phyloP scores from a whole-genome alignment of 2,329 filamentous ascomycete genomes.

The Neobulgaria alba region DNA sequence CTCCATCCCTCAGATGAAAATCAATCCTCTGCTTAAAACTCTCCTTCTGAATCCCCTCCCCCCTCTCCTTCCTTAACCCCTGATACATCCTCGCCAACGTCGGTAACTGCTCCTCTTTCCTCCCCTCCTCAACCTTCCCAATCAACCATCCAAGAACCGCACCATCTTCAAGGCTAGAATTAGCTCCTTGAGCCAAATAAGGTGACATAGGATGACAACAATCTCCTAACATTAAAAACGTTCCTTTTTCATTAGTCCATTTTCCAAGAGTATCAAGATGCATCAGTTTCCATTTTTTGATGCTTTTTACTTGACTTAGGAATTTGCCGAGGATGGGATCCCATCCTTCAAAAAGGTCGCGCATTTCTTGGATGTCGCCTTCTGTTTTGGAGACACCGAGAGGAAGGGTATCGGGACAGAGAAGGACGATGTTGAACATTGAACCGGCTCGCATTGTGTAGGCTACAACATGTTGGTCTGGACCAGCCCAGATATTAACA shows the following conservation, averaged over 20 bases:
- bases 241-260: constrained; percentile 22
- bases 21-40: constrained; percentile 49
- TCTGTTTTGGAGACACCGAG: constrained; percentile 40
- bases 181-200: constrained; percentile 57
- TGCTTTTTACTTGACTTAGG: constrained; percentile 42
- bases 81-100: constrained; percentile 39
- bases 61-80: constrained; percentile 38
- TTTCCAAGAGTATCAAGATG: constrained; percentile 30
- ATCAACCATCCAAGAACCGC: constrained; percentile 54
- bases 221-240: constrained; percentile 38
- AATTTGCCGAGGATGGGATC: constrained; percentile 46
- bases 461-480: constrained; percentile 50
- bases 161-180: constrained; percentile 59
- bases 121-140: constrained; percentile 37
- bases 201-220: constrained; percentile 57
- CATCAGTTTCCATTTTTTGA: constrained; percentile 66
- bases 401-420: constrained; percentile 56
- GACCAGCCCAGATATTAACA: constrained; percentile 56
- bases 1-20: constrained; percentile 46
- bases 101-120: constrained; percentile 35
- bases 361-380: constrained; percentile 54
- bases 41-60: constrained; percentile 49
- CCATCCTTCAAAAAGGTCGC: constrained; percentile 50
- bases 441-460: constrained; percentile 51
- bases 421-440: constrained; percentile 58